phyloP scores from a whole-genome alignment of 2,329 filamentous ascomycete genomes.

The Paracorniculantispora psalliotae region DNA sequence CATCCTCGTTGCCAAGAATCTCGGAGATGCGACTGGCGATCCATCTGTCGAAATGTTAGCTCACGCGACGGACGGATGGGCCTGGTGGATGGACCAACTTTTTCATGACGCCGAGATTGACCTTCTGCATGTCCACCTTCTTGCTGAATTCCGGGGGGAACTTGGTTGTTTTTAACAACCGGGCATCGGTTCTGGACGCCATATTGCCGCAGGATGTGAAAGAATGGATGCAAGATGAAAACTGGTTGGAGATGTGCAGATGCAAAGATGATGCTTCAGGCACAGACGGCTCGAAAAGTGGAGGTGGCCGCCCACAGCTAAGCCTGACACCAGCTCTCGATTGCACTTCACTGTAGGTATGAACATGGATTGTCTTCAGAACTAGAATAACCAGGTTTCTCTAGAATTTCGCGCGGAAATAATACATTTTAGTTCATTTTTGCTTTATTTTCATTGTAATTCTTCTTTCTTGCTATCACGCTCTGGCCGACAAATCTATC shows the following conservation, averaged over 20 bases:
- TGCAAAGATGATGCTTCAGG: background rate
- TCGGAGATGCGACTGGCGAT: conserved; percentile 83
- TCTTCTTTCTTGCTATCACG: no score
- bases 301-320: background rate
- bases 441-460: no score
- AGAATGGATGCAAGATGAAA: background rate
- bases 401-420: no score
- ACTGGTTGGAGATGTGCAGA: background rate
- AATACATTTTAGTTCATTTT: no score
- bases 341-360: no score
- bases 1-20: conserved; percentile 88
- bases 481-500: no score
- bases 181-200: conserved; percentile 82
- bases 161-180: conserved; percentile 84
- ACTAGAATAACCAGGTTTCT: no score
- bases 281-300: conserved; percentile 5
- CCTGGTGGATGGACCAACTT: conserved; percentile 57
- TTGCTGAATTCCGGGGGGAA: conserved; percentile 90
- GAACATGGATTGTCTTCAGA: no score
- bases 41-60: conserved; percentile 60
- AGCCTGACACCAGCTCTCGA: no score
- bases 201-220: conserved; percentile 40
- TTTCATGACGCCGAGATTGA: conserved; percentile 97
- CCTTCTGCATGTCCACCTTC: conserved; percentile 96
- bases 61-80: conserved; percentile 9